phyloP scores from a whole-genome alignment of 1,284 basidiomycete genomes.

The Microstroma glucosiphilum region DNA sequence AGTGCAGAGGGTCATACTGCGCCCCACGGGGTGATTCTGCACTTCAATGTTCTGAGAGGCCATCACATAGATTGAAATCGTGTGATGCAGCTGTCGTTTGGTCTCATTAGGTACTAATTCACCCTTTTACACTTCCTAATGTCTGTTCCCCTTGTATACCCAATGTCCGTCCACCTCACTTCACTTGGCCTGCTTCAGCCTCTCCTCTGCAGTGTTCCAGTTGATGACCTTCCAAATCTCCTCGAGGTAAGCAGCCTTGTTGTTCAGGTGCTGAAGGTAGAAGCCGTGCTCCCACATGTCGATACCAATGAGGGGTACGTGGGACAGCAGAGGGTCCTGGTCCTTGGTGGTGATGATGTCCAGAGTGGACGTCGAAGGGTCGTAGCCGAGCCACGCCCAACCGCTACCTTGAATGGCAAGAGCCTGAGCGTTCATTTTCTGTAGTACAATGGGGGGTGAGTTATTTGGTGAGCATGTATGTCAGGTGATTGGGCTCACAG shows the following conservation, averaged over 20 bases:
- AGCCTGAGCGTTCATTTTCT: constrained; percentile 15
- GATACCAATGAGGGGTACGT: constrained; percentile 45
- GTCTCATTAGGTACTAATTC: too few relatives aligned
- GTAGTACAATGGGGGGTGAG: constrained; percentile 14
- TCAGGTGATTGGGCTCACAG: neutral
- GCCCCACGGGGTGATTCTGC: too few relatives aligned
- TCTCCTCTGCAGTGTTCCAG: constrained; percentile 49
- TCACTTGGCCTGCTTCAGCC: constrained; percentile 41
- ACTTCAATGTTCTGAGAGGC: too few relatives aligned
- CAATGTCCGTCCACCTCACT: too few relatives aligned
- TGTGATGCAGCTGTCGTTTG: too few relatives aligned
- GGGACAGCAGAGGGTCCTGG: constrained; percentile 46
- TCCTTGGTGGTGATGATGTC: constrained; percentile 47
- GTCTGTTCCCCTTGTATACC: too few relatives aligned
- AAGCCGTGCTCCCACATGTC: constrained; percentile 50
- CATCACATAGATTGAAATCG: too few relatives aligned
- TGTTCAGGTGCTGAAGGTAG: constrained; percentile 49
- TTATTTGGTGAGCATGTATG: constrained; percentile 30
- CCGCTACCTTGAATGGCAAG: constrained; percentile 46
- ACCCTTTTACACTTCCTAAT: too few relatives aligned
- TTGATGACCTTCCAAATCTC: constrained; percentile 50
- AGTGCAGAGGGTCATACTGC: too few relatives aligned
- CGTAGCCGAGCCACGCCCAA: constrained; percentile 48
- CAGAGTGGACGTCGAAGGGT: constrained; percentile 35
- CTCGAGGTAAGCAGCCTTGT: constrained; percentile 50